These are phyloP conservation scores for Phytophthora nicotianae DNA, from an alignment of 352 stramenopile species.

Conservation along the genomic window DNA sequence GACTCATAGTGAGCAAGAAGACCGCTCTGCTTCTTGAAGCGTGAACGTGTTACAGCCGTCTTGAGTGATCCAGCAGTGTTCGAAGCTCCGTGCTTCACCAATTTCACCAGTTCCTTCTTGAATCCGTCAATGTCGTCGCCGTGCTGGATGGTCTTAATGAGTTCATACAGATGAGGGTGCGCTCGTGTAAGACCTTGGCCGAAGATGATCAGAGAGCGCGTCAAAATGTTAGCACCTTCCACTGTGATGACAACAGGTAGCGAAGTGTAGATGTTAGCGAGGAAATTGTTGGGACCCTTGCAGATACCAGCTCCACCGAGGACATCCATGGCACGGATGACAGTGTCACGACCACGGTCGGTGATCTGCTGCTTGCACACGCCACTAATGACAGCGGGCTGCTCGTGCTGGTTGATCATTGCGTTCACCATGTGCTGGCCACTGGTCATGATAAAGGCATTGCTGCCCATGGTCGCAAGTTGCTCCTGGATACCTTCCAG, in stretches of 20 bases:
- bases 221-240: constrained; percentile 98
- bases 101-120: constrained; percentile 94
- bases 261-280: constrained; percentile 96
- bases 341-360: constrained; percentile 93
- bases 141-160: constrained; percentile 97
- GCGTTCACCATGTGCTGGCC: constrained; percentile 98
- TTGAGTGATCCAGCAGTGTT: constrained; percentile 93
- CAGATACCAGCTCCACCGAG: constrained; percentile 97
- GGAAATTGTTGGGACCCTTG: constrained; percentile 96
- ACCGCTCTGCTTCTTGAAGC: constrained; percentile 88
- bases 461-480: constrained; percentile 92
- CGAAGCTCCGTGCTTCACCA: constrained; percentile 92
- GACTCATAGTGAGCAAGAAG: constrained; percentile 96
- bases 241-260: constrained; percentile 98
- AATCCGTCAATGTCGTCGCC: constrained; percentile 94
- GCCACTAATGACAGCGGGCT: constrained; percentile 97
- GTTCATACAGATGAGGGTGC: constrained; percentile 96
- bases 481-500: constrained; percentile 98
- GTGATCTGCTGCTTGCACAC: constrained; percentile 99
- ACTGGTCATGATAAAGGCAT: constrained; percentile 95
- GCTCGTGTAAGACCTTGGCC: constrained; percentile 97
- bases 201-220: constrained; percentile 97
- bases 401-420: constrained; percentile 99
- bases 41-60: constrained; percentile 89
- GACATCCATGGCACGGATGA: constrained; percentile 98